These are phyloP conservation scores for Diaporthe ampelina DNA, from an alignment of 2,329 filamentous ascomycete species.

Conservation along the genomic window DNA sequence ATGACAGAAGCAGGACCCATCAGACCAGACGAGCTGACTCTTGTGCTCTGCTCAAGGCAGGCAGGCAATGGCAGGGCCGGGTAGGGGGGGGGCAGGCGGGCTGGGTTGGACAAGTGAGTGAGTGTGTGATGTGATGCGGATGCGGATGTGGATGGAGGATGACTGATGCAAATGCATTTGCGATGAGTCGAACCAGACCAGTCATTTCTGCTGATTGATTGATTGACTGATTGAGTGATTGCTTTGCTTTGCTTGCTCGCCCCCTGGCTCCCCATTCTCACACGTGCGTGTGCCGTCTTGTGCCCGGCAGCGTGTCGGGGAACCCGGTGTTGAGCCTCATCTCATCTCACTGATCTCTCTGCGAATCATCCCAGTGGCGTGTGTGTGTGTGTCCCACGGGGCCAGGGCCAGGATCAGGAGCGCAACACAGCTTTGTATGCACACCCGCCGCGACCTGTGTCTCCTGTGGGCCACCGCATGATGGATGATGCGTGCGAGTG, in stretches of 20 bases:
- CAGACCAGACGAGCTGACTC: conserved; percentile 24
- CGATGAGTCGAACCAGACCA: conserved; percentile 12
- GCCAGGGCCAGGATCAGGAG: conserved; percentile 3
- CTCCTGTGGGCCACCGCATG: conserved; percentile 22
- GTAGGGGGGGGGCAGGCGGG: no score
- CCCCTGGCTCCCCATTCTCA: neutral
- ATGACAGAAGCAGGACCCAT: conserved; percentile 15
- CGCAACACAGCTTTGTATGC: conserved; percentile 26
- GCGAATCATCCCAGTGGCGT: neutral
- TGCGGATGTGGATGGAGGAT: conserved; percentile 14
- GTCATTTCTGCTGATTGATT: neutral
- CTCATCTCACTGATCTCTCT: conserved; percentile 4
- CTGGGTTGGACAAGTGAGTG: neutral
- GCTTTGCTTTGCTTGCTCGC: neutral
- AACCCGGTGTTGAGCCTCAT: conserved; percentile 28
- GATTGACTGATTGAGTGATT: no score
- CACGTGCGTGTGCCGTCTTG: neutral
- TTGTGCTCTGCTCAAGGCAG: conserved; percentile 5
- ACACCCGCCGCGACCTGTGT: conserved; percentile 3
- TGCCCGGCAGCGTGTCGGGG: conserved; percentile 1
- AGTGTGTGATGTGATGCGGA: neutral
- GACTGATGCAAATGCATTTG: conserved; percentile 7
- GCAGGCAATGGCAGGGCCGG: neutral
- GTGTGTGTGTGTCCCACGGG: neutral
- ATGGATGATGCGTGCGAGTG: conserved; percentile 10